Conservation (phyloP, 202 grass and related monocot species). For the Panicum hallii region DNA sequence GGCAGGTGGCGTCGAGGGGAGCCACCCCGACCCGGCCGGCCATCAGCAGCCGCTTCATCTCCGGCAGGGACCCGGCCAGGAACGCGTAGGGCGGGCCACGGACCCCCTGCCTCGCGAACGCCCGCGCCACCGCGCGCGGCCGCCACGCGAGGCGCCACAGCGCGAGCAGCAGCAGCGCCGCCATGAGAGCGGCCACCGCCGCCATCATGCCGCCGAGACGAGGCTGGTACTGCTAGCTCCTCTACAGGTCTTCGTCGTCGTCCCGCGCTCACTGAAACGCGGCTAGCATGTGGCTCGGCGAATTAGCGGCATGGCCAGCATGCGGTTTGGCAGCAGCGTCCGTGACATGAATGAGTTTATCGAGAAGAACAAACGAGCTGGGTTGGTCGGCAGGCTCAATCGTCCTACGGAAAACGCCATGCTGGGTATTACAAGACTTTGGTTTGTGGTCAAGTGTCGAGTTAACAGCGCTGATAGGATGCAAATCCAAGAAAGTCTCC, state of each 20-base stretch:
- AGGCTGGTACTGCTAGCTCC: neutral
- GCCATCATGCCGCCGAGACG: neutral
- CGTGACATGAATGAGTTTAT: neutral
- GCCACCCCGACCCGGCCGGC: conserved; percentile 6
- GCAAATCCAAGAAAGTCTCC: neutral
- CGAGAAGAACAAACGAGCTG: neutral
- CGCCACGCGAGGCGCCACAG: conserved; percentile 43
- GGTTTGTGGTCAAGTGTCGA: neutral
- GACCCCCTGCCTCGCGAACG: conserved; percentile 49
- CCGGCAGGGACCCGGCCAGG: conserved; percentile 45
- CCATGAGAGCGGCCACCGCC: neutral
- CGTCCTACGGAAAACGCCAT: neutral
- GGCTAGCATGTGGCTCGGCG: neutral
- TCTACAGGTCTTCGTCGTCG: neutral
- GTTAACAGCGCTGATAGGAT: neutral
- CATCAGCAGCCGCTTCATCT: conserved; percentile 38
- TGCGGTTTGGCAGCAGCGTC: neutral
- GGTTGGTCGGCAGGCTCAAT: neutral
- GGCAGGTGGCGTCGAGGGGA: conserved; percentile 40
- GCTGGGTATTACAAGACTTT: neutral
- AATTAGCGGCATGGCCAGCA: too few species aligned
- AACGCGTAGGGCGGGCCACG: conserved; percentile 45
- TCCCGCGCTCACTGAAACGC: neutral
- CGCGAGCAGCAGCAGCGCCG: conserved; percentile 5
- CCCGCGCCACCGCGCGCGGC: conserved; percentile 38